Evolutionary conservation across 768 basidiomycete species (phyloP).

Genomic region (Pleurotus djamor): DNA sequence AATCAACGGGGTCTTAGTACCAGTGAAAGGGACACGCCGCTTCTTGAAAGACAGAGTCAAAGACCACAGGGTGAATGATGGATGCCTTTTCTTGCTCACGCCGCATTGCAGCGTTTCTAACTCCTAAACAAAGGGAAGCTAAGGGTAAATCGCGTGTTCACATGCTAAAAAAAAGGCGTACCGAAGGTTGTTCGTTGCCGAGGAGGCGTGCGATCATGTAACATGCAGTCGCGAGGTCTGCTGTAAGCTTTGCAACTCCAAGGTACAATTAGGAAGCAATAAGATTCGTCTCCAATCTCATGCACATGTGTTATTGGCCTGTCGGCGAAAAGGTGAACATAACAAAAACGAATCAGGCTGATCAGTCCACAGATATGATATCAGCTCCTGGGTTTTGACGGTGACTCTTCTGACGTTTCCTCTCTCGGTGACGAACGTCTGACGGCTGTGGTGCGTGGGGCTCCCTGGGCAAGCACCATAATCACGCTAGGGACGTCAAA

Average conservation of each 20-base stretch:
- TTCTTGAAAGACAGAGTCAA: constrained; percentile 7
- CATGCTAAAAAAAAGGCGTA: neutral
- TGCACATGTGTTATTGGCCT: neutral
- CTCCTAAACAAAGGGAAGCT: neutral
- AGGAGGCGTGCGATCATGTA: neutral
- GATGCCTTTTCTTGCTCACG: neutral
- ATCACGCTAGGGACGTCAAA: too few relatives aligned
- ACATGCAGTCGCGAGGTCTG: neutral
- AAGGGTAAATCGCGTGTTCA: neutral
- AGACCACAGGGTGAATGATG: constrained; percentile 7
- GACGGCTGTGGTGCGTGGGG: neutral
- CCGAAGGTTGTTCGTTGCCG: neutral
- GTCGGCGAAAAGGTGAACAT: neutral
- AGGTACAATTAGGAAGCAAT: neutral
- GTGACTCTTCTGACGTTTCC: neutral
- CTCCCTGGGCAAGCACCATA: too few relatives aligned
- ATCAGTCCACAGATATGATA: constrained; percentile 5
- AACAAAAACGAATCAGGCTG: constrained; percentile 1
- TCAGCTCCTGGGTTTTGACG: neutral
- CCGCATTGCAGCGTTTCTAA: constrained; percentile 3
- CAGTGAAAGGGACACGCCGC: neutral
- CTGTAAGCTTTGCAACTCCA: neutral
- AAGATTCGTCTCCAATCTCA: neutral
- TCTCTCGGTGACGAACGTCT: neutral
- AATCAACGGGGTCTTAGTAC: constrained; percentile 5